Base-by-base conservation (phyloP, 176 grass and related monocot genomes). In the Guadua angustifolia region DNA sequence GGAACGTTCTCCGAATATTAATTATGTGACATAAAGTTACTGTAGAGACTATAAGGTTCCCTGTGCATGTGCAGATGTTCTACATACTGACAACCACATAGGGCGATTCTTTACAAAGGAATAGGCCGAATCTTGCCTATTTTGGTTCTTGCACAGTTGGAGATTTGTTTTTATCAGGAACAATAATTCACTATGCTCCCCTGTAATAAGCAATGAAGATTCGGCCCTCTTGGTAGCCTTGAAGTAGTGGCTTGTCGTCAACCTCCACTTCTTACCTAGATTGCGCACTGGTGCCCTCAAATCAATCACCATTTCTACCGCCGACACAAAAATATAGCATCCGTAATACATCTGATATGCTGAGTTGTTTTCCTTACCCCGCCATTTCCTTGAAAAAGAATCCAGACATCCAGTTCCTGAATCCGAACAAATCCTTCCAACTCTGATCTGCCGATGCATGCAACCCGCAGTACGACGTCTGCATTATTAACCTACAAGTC, bases 91-190 rank as follows among this genome's bases (percentile, higher is more conserved):
- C 78, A 73, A 36, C 25, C 14, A 10, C 59, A 46, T 26, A 14
- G 26, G 55, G 21, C 15, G 78, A 40, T 71, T 56, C 24, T 51
- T 5, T 22, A 4, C 35, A 12, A 1, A 7, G 78, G 76, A 42
- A 38, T 67, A 12, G 38, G 36, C 19, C 17, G 32, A 36, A 7
- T n/a, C 8, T n/a, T 43, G 29, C 64, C n/a, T 29, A 8, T 65
- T 2, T 8, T 72, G 66, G 7, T 35, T 43, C 12, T 42, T 50
- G 60, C 87, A 52, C 11, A 17, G 66, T 22, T 66, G 65, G 49
- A 45, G 47, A 9, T 77, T 82, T 66, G 88, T 82, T 47, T n/a
- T 72, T 73, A 79, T 73, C 50, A 74, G 40, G 14, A 62, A 32
- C 45, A 71, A 53, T 47, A 71, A 69, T 77, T 71, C 47, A 71